Base-by-base conservation (phyloP, 2,329 filamentous ascomycete species). In the Tolypocladium tundrense region DNA sequence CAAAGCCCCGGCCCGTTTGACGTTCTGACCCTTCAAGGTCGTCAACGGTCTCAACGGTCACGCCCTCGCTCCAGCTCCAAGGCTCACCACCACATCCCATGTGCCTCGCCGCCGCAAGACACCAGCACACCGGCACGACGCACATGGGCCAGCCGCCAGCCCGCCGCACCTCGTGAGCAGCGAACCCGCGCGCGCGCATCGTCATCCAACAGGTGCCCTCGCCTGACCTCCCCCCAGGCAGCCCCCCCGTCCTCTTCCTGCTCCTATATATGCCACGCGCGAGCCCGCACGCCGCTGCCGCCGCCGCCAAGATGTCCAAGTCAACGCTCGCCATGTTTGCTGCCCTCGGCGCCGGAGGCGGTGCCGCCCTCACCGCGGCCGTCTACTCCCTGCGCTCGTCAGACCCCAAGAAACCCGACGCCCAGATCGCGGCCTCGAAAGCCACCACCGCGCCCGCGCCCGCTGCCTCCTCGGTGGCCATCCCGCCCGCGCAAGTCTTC, bases 261-360 rank as follows among this genome's bases (percentile, higher is more conserved):
- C 43, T 2, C 11, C 11, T 53, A 60, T 58, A 64, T 60, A 61
- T 61, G 55, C 58, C 39, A 55, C 57, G 39, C 37, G 57, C 41
- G 48, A 57, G 54, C 57, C 57, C 43, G 51, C 53, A 57, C 53
- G 57, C 60, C 41, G 55, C 57, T 41, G 52, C 53, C 51, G n/a
- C 55, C 39, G 51, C 61, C 53, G 40, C 59, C 73, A 79, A 59
- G 63, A 93, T 93, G 89, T 91, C 89, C 59, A 93, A 92, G 73
- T 79, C 85, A 31, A 91, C 88, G 40, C 63, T 93, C 65, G 88
- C 87, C 63, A 79, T 90, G 60, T 86, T 92, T 67, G 89, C 88
- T 66, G 87, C 86, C 62, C 81, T 88, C 67, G 85, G 88, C 71
- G 89, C 88, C 64, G 87, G 87, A 71, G 86, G 88, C 56, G 89